Evolutionary conservation across 768 basidiomycete species (phyloP).

Genomic region (Tremella mesenterica): DNA sequence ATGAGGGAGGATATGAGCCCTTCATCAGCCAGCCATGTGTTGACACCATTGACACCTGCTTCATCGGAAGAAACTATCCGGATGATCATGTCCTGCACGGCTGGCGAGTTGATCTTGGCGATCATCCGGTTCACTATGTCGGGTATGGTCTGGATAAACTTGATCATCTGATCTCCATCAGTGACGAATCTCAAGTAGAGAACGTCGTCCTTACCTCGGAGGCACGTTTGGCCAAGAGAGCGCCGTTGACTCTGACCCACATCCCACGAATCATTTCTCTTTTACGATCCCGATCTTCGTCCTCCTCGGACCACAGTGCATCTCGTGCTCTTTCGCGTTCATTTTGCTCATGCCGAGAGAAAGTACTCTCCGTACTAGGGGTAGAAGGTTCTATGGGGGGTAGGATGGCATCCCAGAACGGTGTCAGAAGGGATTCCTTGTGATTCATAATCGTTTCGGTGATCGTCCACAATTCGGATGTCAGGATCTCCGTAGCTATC

Average conservation of each 20-base stretch:
- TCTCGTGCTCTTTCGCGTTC: conserved; percentile 27
- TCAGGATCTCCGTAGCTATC: conserved; percentile 86
- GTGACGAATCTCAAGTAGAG: conserved; percentile 1
- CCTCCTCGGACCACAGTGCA: conserved; percentile 63
- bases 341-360: conserved; percentile 8
- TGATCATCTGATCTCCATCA: conserved; percentile 63
- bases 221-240: conserved; percentile 79
- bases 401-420: conserved; percentile 77
- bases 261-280: conserved; percentile 80
- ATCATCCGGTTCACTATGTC: conserved; percentile 72
- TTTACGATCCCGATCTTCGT: conserved; percentile 54
- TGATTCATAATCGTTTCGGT: conserved; percentile 76
- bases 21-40: conserved; percentile 87
- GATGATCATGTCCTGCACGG: conserved; percentile 83
- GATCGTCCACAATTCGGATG: conserved; percentile 91
- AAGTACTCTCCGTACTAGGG: conserved; percentile 4
- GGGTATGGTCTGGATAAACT: conserved; percentile 77
- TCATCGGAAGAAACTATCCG: conserved; percentile 82
- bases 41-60: conserved; percentile 67
- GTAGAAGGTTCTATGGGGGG: conserved; percentile 19
- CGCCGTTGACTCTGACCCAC: conserved; percentile 88
- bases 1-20: conserved; percentile 72
- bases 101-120: conserved; percentile 74
- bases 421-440: conserved; percentile 61
- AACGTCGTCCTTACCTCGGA: conserved; percentile 59